Percentiles rank a stretch among this genome's conserved stretches.
phyloP scores from a whole-genome alignment of 2,329 filamentous ascomycete genomes.

The Arthroderma uncinatum region DNA sequence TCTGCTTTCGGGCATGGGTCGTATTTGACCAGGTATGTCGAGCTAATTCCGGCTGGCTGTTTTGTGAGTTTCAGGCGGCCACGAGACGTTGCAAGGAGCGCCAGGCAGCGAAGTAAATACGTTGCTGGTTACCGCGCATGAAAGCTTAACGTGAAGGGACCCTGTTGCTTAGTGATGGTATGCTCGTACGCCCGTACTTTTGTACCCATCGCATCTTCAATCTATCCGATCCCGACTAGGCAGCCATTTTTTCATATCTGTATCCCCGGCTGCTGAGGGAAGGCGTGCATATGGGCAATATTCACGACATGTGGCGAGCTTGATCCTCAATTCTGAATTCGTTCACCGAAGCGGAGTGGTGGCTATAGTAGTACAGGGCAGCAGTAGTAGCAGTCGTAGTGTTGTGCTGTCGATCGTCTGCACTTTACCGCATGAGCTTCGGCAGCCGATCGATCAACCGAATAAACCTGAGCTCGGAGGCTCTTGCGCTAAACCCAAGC shows the following conservation, averaged over 20 bases:
- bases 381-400: too few relatives aligned
- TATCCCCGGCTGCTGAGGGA: too few relatives aligned
- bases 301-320: too few relatives aligned
- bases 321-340: too few relatives aligned
- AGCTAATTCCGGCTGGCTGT: neutral
- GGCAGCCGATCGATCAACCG: neutral
- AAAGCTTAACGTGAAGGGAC: neutral
- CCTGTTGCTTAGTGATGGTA: neutral
- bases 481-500: neutral
- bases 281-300: too few relatives aligned
- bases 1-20: neutral
- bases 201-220: neutral
- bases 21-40: neutral
- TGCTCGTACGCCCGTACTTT: too few relatives aligned
- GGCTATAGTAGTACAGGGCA: too few relatives aligned
- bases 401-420: too few relatives aligned
- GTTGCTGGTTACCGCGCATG: neutral
- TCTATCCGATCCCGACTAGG: slow-evolving; percentile 1
- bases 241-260: neutral
- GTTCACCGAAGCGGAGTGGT: too few relatives aligned
- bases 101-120: neutral
- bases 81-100: neutral
- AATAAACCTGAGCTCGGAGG: neutral
- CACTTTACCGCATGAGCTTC: too few relatives aligned
- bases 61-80: neutral